Base-by-base conservation (phyloP, 1,284 basidiomycete species). In the Ganoderma lingzhi region DNA sequence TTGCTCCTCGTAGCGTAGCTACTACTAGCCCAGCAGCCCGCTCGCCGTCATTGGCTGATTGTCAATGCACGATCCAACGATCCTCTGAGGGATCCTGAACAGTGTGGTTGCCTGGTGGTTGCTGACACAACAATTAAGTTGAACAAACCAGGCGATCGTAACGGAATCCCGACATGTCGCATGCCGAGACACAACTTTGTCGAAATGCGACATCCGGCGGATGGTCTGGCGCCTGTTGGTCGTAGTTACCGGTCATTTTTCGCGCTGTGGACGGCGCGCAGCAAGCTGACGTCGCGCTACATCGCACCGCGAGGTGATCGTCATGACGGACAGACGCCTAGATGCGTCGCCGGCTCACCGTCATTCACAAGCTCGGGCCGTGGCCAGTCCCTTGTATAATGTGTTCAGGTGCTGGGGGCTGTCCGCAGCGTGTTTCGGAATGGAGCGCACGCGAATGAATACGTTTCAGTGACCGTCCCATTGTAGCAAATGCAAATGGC, bases 291-390 rank as follows among this genome's bases (percentile, higher is more conserved):
- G 23, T 53, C 48, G 48, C 48, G 10, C 48, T 53, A 53, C n/a
- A n/a, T 56, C 30, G 53, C 53, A 56, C 30, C 53, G 53, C 30
- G 30, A 56, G 53, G 30, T 56, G 53, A 56, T 56, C 53, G 53
- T 56, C 48, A 53, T 4, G 48, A 53, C 48, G 48, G 48, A 44
- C 42, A 44, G 17, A 53, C 23, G 23, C 23, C 48, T 28, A 28
- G 48, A 53, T 53, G 23, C 48, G 23, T 53, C 48, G 23, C 48
- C 48, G 48, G n/a, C 48, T 53, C 48, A 23, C 23, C 48, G 23
- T 8, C 10, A 51, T 48, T 48, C 48, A 53, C 48, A 28, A 53
- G 23, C 48, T 53, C 23, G 23, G 23, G 23, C 28, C 8, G 23
- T 12, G 48, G 23, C 48, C 10, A 28, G 12, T 53, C 48, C 12